Base-by-base conservation (phyloP, 768 basidiomycete genomes). In the Amanita pallidorosea region DNA sequence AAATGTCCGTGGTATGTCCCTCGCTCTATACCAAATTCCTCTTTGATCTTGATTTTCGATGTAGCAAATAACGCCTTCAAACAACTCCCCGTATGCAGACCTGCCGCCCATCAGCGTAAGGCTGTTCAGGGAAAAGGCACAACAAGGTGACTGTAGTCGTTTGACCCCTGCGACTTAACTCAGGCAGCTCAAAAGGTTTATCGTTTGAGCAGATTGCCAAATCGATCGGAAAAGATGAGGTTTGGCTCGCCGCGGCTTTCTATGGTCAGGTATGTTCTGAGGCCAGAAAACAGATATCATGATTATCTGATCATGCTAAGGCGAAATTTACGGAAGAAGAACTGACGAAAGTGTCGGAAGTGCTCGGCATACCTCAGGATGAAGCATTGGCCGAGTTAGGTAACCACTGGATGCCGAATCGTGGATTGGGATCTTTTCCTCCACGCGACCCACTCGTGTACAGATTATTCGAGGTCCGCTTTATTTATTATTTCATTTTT, bases 191-290 rank as follows among this genome's bases (percentile, higher is more conserved):
- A 43, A 1, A 20, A 85, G 84, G 81, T 13, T 56, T 83, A 54
- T 80, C 81, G 12, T 91, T 89, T 54, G 85, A 80, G 51, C 68
- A 76, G 35, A 77, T 91, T 56, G 86, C 75, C 9, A 69, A 80
- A 52, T 70, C 69, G 6, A 74, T 91, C 48, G 78, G 74, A 20
- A 81, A 74, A 61, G 83, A 88, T 60, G 88, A 91, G 59, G 73
- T 90, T 22, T 91, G 86, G 85, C 73, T 89, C 22, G 88, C 88
- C 3, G 79, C 88, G 5, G 80, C 81, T 44, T 86, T 91, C 65
- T 88, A 88, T 57, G 88, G 82, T 6, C 88, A 89, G 70, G 85
- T 84, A 53, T 18, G 67, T 29, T 57, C 22, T 12, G 36, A 27
- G 4, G n/a, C 9, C n/a, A 7, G 9, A 37, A 34, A n/a, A 11